Evolutionary conservation across 352 stramenopile genomes (phyloP), one percentile per base, ranked within the genome.

Genomic region (Pythium dissotocum): DNA sequence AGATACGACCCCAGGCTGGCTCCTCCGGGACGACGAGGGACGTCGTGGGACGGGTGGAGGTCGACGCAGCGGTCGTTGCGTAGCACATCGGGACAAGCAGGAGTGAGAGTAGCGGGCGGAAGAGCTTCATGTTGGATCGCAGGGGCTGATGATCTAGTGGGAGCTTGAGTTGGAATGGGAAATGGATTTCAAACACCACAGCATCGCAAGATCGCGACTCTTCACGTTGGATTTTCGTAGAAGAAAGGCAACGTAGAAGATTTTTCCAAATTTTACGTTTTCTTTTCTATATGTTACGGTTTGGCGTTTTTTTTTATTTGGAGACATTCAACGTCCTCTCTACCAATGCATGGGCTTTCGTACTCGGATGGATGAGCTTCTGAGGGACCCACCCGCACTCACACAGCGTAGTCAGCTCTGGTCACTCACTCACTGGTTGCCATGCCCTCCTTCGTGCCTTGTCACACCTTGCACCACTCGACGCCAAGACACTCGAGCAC

Each of bases 1-100:
- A 92, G 60, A 92, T 78, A 18, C 84, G 78, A 0, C 84, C 84
- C 84, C 84, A 92, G 7, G 63, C 24, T 3, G 83, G 74, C 58
- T 87, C 79, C 7, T 60, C 14, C 42, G 32, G 16, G 4, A 40
- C 21, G 3, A 33, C 38, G 14, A 52, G 9, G 2, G 38, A 6
- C 40, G 21, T 35, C 12, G 58, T 24, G 6, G 40, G 48, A 2
- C 6, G 33, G 24, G 21, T 49, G 4, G 58, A 14, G 6, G 40
- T 42, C 14, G 32, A 14, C 32, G 32, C 51, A 26, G 60, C 38
- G 18, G 21, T 6, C 7, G 6, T 13, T 42, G 32, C 44, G 4
- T 2, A 30, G 5, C 13, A 32, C 2, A 21, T 13, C 38, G 18
- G 38, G 30, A 26, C 53, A 6, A 59, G 1, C 1, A 49, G 30